phyloP scores from a whole-genome alignment of 75 land plant species.

The Sequoia sempervirens region DNA sequence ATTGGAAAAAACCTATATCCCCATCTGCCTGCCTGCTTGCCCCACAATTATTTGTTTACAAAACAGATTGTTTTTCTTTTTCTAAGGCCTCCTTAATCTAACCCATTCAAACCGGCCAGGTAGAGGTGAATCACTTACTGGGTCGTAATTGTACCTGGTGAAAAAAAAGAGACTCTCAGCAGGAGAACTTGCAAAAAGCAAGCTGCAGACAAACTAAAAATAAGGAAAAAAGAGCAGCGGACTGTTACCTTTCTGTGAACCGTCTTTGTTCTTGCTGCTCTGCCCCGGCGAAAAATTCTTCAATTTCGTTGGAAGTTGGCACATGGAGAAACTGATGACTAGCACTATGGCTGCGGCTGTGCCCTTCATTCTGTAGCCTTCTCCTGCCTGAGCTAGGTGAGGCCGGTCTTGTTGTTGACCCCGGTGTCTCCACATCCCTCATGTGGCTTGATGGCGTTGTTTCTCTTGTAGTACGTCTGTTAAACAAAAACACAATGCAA shows the following conservation, averaged over 20 bases:
- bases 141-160: conserved; percentile 49
- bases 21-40: not conserved
- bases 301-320: conserved; percentile 51
- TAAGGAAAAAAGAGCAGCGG: not conserved
- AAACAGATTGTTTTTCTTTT: not conserved
- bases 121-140: conserved; percentile 34
- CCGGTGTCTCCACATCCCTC: conserved; percentile 33
- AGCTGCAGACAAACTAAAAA: not conserved
- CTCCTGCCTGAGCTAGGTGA: conserved; percentile 7
- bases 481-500: not conserved
- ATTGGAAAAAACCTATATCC: not conserved
- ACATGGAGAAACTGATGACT: conserved; percentile 11
- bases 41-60: not conserved
- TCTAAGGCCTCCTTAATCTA: conserved; percentile 14
- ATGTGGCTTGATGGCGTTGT: conserved; percentile 57
- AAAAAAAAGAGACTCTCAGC: not conserved
- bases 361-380: conserved; percentile 8
- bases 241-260: conserved; percentile 54
- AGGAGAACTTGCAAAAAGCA: not conserved
- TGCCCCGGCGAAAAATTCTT: conserved; percentile 54
- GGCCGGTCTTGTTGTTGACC: conserved; percentile 30
- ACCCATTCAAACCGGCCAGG: conserved; percentile 56
- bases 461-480: conserved; percentile 38
- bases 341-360: not conserved
- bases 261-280: conserved; percentile 46